A percentile compares a stretch with the other conserved stretches of the same genome.
These are phyloP conservation scores for Galerina marginata DNA, from an alignment of 768 basidiomycete genomes.

Conservation along the genomic window DNA sequence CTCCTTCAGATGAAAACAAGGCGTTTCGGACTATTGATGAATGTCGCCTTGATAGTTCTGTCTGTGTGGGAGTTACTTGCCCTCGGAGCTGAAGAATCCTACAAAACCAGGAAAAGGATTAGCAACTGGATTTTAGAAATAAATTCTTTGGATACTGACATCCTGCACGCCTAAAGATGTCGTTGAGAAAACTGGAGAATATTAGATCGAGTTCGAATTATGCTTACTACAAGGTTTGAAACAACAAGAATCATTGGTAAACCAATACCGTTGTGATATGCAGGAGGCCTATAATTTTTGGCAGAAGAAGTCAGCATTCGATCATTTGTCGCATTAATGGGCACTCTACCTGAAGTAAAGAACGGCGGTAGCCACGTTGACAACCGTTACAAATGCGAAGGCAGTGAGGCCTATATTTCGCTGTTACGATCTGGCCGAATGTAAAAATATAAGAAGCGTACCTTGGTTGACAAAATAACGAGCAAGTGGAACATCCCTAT, in stretches of 20 bases:
- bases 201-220: background rate
- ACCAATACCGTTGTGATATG: conserved; percentile 38
- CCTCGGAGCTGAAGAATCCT: conserved; percentile 49
- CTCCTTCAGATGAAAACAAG: background rate
- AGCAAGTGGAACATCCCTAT: conserved; percentile 36
- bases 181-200: background rate
- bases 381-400: conserved; percentile 34
- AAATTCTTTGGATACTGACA: conserved; percentile 29
- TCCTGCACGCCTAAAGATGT: conserved; percentile 34
- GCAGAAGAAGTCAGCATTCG: background rate
- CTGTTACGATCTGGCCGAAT: background rate
- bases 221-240: conserved; percentile 41
- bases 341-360: conserved; percentile 39
- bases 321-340: background rate
- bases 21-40: conserved; percentile 34
- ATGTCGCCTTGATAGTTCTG: conserved; percentile 35
- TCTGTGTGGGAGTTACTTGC: conserved; percentile 35
- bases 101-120: conserved; percentile 1
- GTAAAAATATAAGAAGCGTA: background rate
- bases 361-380: conserved; percentile 35
- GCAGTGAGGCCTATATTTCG: conserved; percentile 34
- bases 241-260: conserved; percentile 41
- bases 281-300: conserved; percentile 31
- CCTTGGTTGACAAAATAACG: conserved; percentile 46
- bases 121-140: background rate